Conservation (phyloP, 805 yeast genomes). For the Millerozyma acaciae region DNA sequence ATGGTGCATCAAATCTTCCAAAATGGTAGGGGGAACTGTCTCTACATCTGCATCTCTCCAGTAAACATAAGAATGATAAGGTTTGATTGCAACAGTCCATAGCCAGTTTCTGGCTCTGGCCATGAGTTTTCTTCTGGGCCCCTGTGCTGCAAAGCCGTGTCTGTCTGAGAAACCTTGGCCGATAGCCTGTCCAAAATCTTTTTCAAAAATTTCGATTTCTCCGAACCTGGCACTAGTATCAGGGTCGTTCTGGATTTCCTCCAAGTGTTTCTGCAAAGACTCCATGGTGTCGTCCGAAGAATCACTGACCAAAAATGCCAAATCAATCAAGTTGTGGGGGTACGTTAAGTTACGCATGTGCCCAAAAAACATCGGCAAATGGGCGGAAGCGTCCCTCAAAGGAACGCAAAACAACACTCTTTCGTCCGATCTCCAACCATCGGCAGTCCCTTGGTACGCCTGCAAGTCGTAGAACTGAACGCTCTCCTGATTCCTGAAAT, state of each 20-base stretch:
- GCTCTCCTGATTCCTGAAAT: conserved; percentile 22
- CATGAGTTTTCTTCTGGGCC: conserved; percentile 91
- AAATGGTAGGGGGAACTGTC: conserved; percentile 74
- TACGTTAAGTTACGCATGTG: conserved; percentile 78
- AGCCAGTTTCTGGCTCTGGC: conserved; percentile 96
- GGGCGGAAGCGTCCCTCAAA: conserved; percentile 85
- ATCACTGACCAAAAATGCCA: conserved; percentile 84
- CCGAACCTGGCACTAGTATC: conserved; percentile 69
- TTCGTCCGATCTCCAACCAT: conserved; percentile 79
- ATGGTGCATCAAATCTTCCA: conserved; percentile 92
- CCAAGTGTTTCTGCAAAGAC: conserved; percentile 52
- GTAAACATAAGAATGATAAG: conserved; percentile 92
- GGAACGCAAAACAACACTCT: conserved; percentile 85
- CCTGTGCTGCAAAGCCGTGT: conserved; percentile 95
- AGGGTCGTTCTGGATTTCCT: conserved; percentile 60
- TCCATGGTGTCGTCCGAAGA: conserved; percentile 85
- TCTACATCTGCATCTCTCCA: conserved; percentile 99
- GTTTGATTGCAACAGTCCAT: conserved; percentile 77
- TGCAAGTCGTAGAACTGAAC: conserved; percentile 74
- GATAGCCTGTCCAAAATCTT: conserved; percentile 88
- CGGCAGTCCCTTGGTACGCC: conserved; percentile 57
- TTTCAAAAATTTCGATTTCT: conserved; percentile 80
- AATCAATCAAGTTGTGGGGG: conserved; percentile 81
- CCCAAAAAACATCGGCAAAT: conserved; percentile 82
- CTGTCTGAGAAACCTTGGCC: conserved; percentile 93